Evolutionary conservation across 106 monocot genomes (phyloP), one percentile per base, ranked within the genome.

Genomic region (Allium fistulosum): DNA sequence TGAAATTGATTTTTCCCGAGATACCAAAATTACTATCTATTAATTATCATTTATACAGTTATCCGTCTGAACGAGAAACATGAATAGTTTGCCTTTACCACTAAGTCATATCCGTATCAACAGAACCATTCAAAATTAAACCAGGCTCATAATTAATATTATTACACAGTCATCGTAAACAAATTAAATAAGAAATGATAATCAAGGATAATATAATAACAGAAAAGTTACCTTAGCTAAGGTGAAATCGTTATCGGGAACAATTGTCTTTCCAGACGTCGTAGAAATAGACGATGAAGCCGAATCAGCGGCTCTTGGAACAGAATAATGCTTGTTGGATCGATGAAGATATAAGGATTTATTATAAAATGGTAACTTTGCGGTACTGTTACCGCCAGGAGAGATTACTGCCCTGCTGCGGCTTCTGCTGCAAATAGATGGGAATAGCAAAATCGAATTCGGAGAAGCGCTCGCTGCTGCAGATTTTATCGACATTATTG

Each of bases 201-300:
- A 22, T 22, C 22, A 1, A 22, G 22, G 22, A 22, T 0, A 22
- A 22, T 22, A 22, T 22, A 48, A 61, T 7, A 61, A 48, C 0
- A 2, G 47, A 63, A 47, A 28, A 16, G 66, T 22, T 26, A 66
- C 66, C 66, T 66, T 66, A 12, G 66, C 66, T 45, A 66, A 51
- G 27, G 66, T 46, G 66, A 66, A 66, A 51, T 66, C 66, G 51
- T 49, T 22, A 51, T 66, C 66, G 49, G 17, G 2, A 15, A 66
- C 51, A n/a, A 66, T 46, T 12, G 66, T 51, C 50, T 66, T 66
- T n/a, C 7, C 7, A 12, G 66, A 17, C 18, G 66, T 8, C 7
- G 18, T 18, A 2, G 65, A 17, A 51, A 26, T 51, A 51, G 66
- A 11, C 51, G 63, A 16, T 10, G 63, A 1, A n/a, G 52, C 52